Conservation (phyloP, 1,139 yeast genomes). For the Magnusiomyces clavatus region DNA sequence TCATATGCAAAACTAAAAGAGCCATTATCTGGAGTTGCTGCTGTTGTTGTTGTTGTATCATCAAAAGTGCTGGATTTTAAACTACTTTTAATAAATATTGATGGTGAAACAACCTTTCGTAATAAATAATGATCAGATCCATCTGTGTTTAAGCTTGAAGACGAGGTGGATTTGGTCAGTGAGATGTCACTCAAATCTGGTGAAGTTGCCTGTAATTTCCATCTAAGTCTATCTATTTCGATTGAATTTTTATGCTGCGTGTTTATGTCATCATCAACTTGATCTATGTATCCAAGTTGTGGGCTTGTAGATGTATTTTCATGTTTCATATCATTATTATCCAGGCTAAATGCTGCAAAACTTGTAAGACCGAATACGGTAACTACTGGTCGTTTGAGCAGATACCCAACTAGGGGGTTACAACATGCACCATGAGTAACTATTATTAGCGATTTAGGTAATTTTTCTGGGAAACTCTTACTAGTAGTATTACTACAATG, state of each 20-base stretch:
- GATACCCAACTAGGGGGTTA: constrained; percentile 32
- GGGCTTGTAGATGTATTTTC: background rate
- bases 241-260: background rate
- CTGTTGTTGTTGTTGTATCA: too few relatives aligned
- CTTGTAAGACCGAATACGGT: constrained; percentile 29
- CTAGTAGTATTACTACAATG: too few relatives aligned
- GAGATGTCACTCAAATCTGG: too few relatives aligned
- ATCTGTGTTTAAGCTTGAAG: too few relatives aligned
- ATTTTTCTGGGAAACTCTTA: background rate
- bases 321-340: background rate
- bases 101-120: too few relatives aligned
- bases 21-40: too few relatives aligned
- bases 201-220: background rate
- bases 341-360: constrained; percentile 11
- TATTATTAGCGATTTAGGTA: constrained; percentile 24
- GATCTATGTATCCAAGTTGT: background rate
- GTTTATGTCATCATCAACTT: background rate
- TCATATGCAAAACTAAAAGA: too few relatives aligned
- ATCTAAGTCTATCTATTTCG: background rate
- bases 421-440: constrained; percentile 38
- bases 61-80: too few relatives aligned
- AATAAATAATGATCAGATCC: too few relatives aligned
- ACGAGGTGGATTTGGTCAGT: too few relatives aligned
- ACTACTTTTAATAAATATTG: too few relatives aligned
- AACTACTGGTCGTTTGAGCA: constrained; percentile 29